Base-by-base conservation (phyloP, 305 asterid genomes). In the Stenogyne calaminthoides region DNA sequence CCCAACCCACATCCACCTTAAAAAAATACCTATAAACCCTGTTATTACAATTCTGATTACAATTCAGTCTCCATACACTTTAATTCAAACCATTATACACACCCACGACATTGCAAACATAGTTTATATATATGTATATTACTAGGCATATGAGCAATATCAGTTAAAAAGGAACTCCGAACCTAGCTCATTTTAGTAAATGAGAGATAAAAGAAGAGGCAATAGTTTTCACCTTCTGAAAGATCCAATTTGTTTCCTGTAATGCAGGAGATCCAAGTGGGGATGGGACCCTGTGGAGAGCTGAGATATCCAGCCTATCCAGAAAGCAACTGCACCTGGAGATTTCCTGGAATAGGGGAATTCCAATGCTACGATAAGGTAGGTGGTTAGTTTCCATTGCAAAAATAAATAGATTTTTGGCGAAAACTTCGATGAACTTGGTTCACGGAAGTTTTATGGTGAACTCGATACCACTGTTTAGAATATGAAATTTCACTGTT, bases 261-360 rank as follows among this genome's bases (percentile, higher is more conserved):
- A 72, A 68, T 80, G 83, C 86, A 93, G 98, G 98, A 92, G 78
- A 77, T 94, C 36, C 98, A 94, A 88, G 97, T 94, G 66, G 98
- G 99, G 7, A 77, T 94, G 96, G 99, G 99, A 66, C 99, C 99
- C 47, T 92, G 97, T 72, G 98, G 99, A 70, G 98, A 94, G 84
- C 84, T 94, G 65, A 92, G 99, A 81, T 94, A 94, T 84, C 99
- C 98, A 74, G 88, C 99, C 69, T 94, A 94, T 74, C 98, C 98
- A 61, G 97, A 90, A 84, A 88, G 92, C 86, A 90, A 94, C 19
- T 95, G 97, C n/a, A 90, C 96, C 51, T 91, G 98, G 99, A 86
- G 84, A 73, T 92, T 88, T 67, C 97, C 98, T 1, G 97, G 98
- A 80, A 88, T 94, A 34, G 98, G 98, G 25, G 99, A 92, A 83